Percentiles rank a stretch among this genome's conserved stretches.
phyloP scores from a whole-genome alignment of 495 filamentous ascomycete species.

The Penicillium goetzii region DNA sequence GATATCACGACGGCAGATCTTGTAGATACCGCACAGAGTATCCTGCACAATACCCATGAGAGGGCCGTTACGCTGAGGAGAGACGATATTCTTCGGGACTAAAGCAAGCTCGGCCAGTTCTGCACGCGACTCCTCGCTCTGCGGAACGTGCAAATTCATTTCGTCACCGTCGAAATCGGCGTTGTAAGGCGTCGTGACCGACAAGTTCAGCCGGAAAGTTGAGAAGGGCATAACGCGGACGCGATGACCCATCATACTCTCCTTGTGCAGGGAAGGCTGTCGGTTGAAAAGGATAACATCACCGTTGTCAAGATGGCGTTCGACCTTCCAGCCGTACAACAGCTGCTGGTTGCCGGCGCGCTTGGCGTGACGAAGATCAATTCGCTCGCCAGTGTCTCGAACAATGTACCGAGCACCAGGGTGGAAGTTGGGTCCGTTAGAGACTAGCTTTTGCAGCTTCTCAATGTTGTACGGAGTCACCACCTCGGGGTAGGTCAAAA shows the following conservation, averaged over 20 bases:
- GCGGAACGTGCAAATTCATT: constrained; percentile 99
- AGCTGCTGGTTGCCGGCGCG: constrained; percentile 79
- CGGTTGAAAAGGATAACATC: constrained; percentile 99
- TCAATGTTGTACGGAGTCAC: constrained; percentile 98
- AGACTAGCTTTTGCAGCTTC: constrained; percentile 83
- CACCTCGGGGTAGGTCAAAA: constrained; percentile 93
- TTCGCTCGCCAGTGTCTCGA: constrained; percentile 85
- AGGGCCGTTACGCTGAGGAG: constrained; percentile 93
- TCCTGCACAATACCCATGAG: constrained; percentile 99
- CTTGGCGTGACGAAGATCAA: constrained; percentile 91
- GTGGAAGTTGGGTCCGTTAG: constrained; percentile 91
- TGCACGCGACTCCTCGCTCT: constrained; percentile 92
- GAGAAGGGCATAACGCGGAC: constrained; percentile 99
- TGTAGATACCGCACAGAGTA: constrained; percentile 94
- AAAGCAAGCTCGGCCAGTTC: constrained; percentile 92
- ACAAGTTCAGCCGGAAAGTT: constrained; percentile 95
- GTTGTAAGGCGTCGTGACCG: constrained; percentile 98
- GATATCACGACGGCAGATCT: constrained; percentile 88
- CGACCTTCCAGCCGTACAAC: constrained; percentile 97
- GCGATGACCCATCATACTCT: constrained; percentile 99
- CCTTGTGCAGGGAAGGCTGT: constrained; percentile 97
- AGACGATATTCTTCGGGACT: constrained; percentile 97
- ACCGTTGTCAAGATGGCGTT: constrained; percentile 91
- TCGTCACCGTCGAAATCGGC: constrained; percentile 99
- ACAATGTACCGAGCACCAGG: constrained; percentile 96